Evolutionary conservation across 2,329 filamentous ascomycete genomes (phyloP).

Genomic region (Knufia petricola): DNA sequence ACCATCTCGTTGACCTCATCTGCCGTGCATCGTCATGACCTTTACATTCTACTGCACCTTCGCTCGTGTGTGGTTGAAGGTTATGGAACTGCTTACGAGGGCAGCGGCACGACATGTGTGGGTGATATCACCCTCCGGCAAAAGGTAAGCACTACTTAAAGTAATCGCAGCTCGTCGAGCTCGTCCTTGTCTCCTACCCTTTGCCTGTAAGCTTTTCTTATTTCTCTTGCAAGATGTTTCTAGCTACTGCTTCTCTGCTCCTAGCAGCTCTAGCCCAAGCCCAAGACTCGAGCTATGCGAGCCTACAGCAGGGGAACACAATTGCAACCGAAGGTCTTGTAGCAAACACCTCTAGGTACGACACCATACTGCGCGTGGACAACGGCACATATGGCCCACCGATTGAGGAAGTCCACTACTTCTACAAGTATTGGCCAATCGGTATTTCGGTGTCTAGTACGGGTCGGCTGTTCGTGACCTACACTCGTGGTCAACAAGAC

Average conservation of each 20-base stretch:
- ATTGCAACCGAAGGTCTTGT: constrained; percentile 13
- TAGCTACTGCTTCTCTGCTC: not conserved
- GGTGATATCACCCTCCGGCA: no score
- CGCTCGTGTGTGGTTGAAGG: no score
- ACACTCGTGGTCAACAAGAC: constrained; percentile 37
- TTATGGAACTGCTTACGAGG: no score
- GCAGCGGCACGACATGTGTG: no score
- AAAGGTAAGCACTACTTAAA: no score
- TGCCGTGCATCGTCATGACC: no score
- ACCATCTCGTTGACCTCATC: no score
- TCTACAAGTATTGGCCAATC: constrained; percentile 39
- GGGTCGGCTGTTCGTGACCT: constrained; percentile 37
- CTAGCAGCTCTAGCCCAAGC: constrained; percentile 1
- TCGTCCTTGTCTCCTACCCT: no score
- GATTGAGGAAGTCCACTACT: constrained; percentile 43
- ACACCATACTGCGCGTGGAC: constrained; percentile 32
- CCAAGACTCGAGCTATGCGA: constrained; percentile 7
- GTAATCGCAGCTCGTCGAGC: no score
- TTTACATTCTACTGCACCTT: no score
- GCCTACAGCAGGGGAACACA: constrained; percentile 12
- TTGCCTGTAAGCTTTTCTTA: no score
- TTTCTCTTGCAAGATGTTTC: no score
- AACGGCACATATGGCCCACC: constrained; percentile 40
- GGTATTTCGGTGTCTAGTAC: constrained; percentile 36
- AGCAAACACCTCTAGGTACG: constrained; percentile 10